A percentile compares a stretch with the other conserved stretches of the same genome.
These are phyloP conservation scores for Fusarium sacchari DNA, from an alignment of 2,329 filamentous ascomycete species.

Conservation along the genomic window DNA sequence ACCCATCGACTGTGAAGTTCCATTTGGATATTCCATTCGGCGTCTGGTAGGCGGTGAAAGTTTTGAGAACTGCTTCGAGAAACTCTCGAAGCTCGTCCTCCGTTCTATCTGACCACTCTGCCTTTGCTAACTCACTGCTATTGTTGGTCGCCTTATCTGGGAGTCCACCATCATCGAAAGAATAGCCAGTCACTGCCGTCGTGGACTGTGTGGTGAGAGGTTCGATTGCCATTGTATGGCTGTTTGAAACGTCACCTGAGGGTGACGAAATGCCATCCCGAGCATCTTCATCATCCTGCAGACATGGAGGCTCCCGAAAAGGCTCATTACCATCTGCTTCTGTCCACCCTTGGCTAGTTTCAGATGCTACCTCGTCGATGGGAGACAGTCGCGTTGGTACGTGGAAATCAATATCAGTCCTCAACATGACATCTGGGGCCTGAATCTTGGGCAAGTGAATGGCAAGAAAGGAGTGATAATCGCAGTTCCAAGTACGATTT, in stretches of 20 bases:
- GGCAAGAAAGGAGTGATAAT: conserved; percentile 12
- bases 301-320: not conserved
- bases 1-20: conserved; percentile 6
- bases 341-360: not conserved
- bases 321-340: not conserved
- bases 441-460: not conserved
- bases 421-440: not conserved
- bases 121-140: not conserved
- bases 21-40: conserved; percentile 8
- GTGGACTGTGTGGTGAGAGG: not conserved
- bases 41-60: conserved; percentile 6
- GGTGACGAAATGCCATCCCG: not conserved
- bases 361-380: conserved; percentile 2
- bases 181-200: not conserved
- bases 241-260: not conserved
- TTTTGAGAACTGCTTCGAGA: conserved; percentile 11
- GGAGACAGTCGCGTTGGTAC: not conserved
- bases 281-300: not conserved
- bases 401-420: not conserved
- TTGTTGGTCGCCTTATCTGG: not conserved
- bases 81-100: conserved; percentile 19
- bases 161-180: not conserved
- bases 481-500: conserved; percentile 18
- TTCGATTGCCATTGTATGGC: not conserved
- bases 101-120: conserved; percentile 9